Evolutionary conservation across 345 rosid species (phyloP).

Genomic region (Microthlaspi erraticum): DNA sequence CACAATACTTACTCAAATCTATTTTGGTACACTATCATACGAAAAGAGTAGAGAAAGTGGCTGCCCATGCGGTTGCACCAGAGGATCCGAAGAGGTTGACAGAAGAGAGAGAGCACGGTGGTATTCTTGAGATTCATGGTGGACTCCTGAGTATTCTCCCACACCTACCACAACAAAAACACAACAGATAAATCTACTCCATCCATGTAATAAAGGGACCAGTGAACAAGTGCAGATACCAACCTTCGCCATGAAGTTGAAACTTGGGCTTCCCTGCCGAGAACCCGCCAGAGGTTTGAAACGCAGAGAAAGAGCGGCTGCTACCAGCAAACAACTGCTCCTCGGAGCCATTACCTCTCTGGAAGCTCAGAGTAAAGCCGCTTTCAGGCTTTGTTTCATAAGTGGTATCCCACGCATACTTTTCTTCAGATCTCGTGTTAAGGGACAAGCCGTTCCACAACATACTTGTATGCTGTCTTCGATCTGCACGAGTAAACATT

Average conservation of each 20-base stretch:
- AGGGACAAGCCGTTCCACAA: slow-evolving; percentile 56
- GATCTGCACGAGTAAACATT: slow-evolving; percentile 52
- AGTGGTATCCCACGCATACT: slow-evolving; percentile 52
- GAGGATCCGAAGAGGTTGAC: slow-evolving; percentile 68
- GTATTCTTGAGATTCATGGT: slow-evolving; percentile 65
- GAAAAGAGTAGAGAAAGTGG: slow-evolving; percentile 29
- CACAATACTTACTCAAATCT: slow-evolving; percentile 26
- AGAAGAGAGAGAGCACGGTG: slow-evolving; percentile 99
- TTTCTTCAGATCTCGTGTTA: slow-evolving; percentile 49
- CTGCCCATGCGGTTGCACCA: slow-evolving; percentile 34
- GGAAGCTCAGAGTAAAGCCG: slow-evolving; percentile 49
- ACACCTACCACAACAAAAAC: slow-evolving; percentile 49
- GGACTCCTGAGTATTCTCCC: slow-evolving; percentile 54
- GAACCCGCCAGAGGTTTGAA: slow-evolving; percentile 51
- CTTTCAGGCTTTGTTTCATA: slow-evolving; percentile 56
- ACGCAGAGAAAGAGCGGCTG: slow-evolving; percentile 43
- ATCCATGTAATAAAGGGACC: not conserved
- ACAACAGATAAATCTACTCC: not conserved
- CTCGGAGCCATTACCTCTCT: slow-evolving; percentile 51
- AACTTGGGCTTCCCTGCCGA: slow-evolving; percentile 33
- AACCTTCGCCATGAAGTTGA: slow-evolving; percentile 35
- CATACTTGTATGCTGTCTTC: slow-evolving; percentile 61
- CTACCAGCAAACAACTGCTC: slow-evolving; percentile 49
- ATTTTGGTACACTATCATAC: slow-evolving; percentile 34
- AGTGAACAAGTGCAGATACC: slow-evolving; percentile 9